phyloP scores from a whole-genome alignment of 371 early-diverging fungal genomes.

The Lichtheimia corymbifera region DNA sequence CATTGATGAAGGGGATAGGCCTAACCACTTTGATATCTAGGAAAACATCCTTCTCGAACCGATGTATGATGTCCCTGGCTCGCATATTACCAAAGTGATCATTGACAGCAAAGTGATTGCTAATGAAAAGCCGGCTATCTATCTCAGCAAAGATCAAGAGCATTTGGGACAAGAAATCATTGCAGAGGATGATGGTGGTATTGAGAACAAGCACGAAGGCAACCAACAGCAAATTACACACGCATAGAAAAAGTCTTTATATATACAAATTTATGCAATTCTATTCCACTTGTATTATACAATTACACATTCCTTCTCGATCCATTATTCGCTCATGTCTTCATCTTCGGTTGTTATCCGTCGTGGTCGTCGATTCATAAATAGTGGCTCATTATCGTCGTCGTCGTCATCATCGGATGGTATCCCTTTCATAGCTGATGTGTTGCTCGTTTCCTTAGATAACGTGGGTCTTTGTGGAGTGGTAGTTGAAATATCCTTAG shows the following conservation, averaged over 20 bases:
- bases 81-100: slow-evolving; percentile 70
- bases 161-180: slow-evolving; percentile 28
- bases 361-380: slow-evolving; percentile 5
- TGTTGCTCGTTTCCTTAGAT: too few relatives aligned
- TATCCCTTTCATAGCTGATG: too few relatives aligned
- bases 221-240: slow-evolving; percentile 26
- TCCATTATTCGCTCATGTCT: slow-evolving; percentile 9
- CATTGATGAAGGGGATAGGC: not conserved
- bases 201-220: slow-evolving; percentile 3
- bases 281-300: slow-evolving; percentile 13
- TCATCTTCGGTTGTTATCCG: slow-evolving; percentile 1
- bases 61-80: slow-evolving; percentile 82
- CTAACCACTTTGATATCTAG: slow-evolving; percentile 18
- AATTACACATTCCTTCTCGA: not conserved
- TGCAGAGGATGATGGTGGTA: slow-evolving; percentile 32
- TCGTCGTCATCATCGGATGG: slow-evolving; percentile 1
- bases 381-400: slow-evolving; percentile 9
- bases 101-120: slow-evolving; percentile 67
- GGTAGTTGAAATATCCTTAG: too few relatives aligned
- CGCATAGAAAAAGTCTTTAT: slow-evolving; percentile 10
- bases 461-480: too few relatives aligned
- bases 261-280: slow-evolving; percentile 1
- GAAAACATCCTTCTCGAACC: slow-evolving; percentile 77
- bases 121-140: slow-evolving; percentile 61
- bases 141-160: slow-evolving; percentile 63